Percentiles rank a stretch among this genome's conserved stretches.
phyloP scores from a whole-genome alignment of 1,139 yeast genomes.

The Saccharomyces hybrid region DNA sequence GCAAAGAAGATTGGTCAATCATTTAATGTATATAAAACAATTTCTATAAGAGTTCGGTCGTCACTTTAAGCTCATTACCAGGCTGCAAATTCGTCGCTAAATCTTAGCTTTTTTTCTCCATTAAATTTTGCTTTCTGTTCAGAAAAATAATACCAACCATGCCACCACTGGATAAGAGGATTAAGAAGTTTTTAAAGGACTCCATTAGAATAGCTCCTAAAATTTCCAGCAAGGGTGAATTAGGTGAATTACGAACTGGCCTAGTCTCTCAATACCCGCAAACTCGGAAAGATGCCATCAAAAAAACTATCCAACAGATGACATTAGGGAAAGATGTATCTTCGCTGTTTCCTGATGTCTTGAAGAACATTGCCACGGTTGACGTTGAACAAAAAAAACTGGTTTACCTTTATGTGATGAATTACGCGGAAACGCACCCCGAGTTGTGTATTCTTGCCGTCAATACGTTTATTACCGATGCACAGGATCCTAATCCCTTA shows the following conservation, averaged over 20 bases:
- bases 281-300: slow-evolving; percentile 93
- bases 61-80: neutral
- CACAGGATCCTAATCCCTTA: slow-evolving; percentile 94
- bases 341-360: slow-evolving; percentile 86
- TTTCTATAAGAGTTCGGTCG: neutral
- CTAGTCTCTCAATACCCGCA: slow-evolving; percentile 90
- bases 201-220: slow-evolving; percentile 33
- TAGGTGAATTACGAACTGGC: slow-evolving; percentile 81
- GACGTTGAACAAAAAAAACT: slow-evolving; percentile 94
- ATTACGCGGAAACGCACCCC: slow-evolving; percentile 93
- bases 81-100: too few species aligned
- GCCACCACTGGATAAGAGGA: slow-evolving; percentile 32
- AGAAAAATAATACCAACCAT: slow-evolving; percentile 8
- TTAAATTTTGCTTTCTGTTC: neutral
- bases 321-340: slow-evolving; percentile 98
- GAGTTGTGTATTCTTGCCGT: slow-evolving; percentile 94
- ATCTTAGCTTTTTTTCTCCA: neutral
- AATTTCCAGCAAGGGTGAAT: slow-evolving; percentile 50
- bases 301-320: slow-evolving; percentile 96
- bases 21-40: neutral
- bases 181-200: slow-evolving; percentile 31
- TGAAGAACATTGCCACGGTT: slow-evolving; percentile 93
- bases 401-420: slow-evolving; percentile 91
- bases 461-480: slow-evolving; percentile 92
- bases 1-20: neutral